Evolutionary conservation across 768 basidiomycete species (phyloP).

Genomic region (Boletus coccyginus): DNA sequence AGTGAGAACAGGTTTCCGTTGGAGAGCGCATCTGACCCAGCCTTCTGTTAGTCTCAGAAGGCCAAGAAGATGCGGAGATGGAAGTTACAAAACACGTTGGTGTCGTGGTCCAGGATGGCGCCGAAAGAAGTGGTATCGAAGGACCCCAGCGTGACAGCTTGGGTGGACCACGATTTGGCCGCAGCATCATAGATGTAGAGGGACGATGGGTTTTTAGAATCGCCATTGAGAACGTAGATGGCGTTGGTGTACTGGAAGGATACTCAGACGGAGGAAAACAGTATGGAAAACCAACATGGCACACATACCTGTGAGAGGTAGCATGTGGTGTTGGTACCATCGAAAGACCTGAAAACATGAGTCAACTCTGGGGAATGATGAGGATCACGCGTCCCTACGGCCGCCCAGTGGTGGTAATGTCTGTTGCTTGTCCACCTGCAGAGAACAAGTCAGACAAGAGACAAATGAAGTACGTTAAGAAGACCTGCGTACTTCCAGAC

Average conservation of each 20-base stretch:
- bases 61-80: not conserved
- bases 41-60: slow-evolving; percentile 6
- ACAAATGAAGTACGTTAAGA: not conserved
- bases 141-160: slow-evolving; percentile 49
- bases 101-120: slow-evolving; percentile 90
- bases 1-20: slow-evolving; percentile 63
- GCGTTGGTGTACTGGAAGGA: slow-evolving; percentile 71
- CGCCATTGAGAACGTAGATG: slow-evolving; percentile 80
- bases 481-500: slow-evolving; percentile 46
- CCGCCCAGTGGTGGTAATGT: slow-evolving; percentile 71
- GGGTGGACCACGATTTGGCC: slow-evolving; percentile 75
- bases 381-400: slow-evolving; percentile 53
- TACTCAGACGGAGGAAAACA: not conserved
- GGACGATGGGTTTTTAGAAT: slow-evolving; percentile 61
- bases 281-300: not conserved
- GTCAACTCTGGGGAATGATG: not conserved
- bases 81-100: slow-evolving; percentile 76
- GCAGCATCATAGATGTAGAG: slow-evolving; percentile 81
- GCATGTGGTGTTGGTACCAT: slow-evolving; percentile 61
- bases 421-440: slow-evolving; percentile 42
- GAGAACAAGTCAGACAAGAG: slow-evolving; percentile 2
- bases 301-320: slow-evolving; percentile 62
- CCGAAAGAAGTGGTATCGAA: slow-evolving; percentile 65
- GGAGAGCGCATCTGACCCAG: slow-evolving; percentile 61
- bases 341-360: slow-evolving; percentile 51